phyloP scores from a whole-genome alignment of 1,284 basidiomycete genomes.

The Leccinum subspadiceum region DNA sequence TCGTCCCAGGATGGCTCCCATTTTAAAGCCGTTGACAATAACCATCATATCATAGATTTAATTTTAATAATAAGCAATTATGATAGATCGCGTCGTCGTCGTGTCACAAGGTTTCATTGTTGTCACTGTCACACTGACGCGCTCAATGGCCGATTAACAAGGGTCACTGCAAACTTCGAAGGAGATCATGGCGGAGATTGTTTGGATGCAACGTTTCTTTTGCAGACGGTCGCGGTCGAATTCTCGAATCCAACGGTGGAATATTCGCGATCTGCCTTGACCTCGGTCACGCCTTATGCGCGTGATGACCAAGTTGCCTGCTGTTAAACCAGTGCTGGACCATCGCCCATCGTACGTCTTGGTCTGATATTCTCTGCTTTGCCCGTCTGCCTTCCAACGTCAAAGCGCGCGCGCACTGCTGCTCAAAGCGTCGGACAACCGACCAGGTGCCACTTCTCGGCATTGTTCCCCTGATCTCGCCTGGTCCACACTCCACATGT shows the following conservation, averaged over 20 bases:
- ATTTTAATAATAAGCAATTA: no score
- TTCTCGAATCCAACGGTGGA: slow-evolving; percentile 8
- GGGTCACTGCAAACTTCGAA: background rate
- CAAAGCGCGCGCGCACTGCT: slow-evolving; percentile 14
- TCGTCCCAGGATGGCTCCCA: background rate
- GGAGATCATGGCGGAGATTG: slow-evolving; percentile 18
- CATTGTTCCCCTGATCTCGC: slow-evolving; percentile 21
- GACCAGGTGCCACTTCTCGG: background rate
- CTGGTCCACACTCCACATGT: slow-evolving; percentile 25
- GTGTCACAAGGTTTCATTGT: slow-evolving; percentile 12
- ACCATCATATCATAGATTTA: background rate
- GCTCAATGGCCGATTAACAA: background rate
- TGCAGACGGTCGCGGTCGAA: background rate
- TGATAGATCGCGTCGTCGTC: background rate
- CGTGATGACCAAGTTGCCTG: slow-evolving; percentile 7
- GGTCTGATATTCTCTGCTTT: background rate
- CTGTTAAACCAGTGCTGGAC: slow-evolving; percentile 17
- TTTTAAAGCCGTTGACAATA: background rate
- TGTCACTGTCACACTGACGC: background rate
- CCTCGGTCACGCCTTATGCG: slow-evolving; percentile 11
- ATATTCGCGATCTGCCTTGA: slow-evolving; percentile 3
- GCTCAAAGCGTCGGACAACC: slow-evolving; percentile 9
- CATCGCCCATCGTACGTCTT: background rate
- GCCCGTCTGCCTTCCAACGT: background rate
- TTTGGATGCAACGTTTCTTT: slow-evolving; percentile 8